phyloP scores from a whole-genome alignment of 2,329 filamentous ascomycete species.

The Cladosporium colombiae region DNA sequence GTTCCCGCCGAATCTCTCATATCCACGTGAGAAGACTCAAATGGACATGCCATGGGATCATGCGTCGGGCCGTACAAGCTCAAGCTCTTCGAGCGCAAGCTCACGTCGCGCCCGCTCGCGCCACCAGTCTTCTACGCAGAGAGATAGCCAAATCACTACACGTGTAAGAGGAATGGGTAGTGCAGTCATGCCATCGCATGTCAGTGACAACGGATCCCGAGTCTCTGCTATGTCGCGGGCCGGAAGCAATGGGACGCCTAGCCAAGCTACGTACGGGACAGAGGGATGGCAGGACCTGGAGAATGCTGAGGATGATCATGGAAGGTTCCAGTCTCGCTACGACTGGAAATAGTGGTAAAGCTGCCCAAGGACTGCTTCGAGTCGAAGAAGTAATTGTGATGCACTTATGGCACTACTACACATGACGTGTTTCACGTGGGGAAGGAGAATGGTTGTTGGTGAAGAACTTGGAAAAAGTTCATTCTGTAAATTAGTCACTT shows the following conservation, averaged over 20 bases:
- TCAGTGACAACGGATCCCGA: background rate
- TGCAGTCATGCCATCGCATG: background rate
- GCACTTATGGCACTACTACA: background rate
- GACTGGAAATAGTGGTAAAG: background rate
- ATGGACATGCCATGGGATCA: constrained; percentile 15
- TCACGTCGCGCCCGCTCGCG: background rate
- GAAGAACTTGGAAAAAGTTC: background rate
- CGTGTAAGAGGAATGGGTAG: background rate
- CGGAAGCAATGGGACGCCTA: background rate
- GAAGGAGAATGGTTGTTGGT: background rate
- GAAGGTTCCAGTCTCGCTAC: background rate
- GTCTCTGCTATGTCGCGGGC: background rate
- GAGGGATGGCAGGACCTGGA: constrained; percentile 14
- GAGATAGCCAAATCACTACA: background rate
- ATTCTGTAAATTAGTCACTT: background rate
- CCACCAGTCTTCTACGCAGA: background rate
- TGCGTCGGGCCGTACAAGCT: background rate
- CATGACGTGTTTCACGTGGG: background rate
- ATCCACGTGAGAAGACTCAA: background rate
- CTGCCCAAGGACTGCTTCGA: background rate
- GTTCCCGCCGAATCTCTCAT: background rate
- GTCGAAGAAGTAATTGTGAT: background rate
- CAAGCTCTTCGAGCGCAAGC: background rate
- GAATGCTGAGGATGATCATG: constrained; percentile 13
- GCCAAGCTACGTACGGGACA: constrained; percentile 12